phyloP scores from a whole-genome alignment of 164 flowering plant species.

The Stephania yunnanensis region DNA sequence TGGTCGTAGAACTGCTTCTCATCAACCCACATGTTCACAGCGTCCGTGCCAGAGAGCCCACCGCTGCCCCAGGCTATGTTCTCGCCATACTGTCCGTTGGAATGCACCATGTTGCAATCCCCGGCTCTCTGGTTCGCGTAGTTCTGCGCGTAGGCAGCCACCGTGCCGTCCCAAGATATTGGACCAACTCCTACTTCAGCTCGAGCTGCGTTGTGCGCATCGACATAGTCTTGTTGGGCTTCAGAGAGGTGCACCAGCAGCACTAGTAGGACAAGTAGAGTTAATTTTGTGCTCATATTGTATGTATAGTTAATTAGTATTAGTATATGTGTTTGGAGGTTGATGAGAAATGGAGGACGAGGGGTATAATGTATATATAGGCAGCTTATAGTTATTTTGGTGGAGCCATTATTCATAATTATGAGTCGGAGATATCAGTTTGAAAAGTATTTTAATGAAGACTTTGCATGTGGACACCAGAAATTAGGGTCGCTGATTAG shows the following conservation, averaged over 20 bases:
- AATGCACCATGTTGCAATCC: conserved; percentile 31
- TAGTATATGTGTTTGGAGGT: neutral
- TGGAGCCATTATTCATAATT: too few species aligned
- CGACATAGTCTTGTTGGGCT: conserved; percentile 36
- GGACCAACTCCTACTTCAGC: conserved; percentile 24
- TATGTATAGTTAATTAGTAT: neutral
- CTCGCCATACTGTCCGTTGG: conserved; percentile 34
- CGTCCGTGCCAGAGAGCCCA: conserved; percentile 20
- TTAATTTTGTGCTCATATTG: neutral
- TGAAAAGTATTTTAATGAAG: too few species aligned
- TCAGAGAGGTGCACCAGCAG: conserved; percentile 4
- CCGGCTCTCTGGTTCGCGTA: conserved; percentile 24
- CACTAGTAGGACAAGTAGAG: neutral
- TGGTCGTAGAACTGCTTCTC: conserved; percentile 35
- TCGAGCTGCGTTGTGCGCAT: conserved; percentile 34
- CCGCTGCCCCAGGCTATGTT: conserved; percentile 8
- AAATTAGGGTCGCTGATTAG: too few species aligned
- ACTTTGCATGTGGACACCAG: too few species aligned
- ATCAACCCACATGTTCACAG: conserved; percentile 34
- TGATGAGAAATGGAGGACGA: neutral
- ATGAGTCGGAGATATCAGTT: too few species aligned
- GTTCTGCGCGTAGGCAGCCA: conserved; percentile 30
- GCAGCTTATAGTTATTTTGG: too few species aligned
- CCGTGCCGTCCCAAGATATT: conserved; percentile 29
- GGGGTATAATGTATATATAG: neutral